These are phyloP conservation scores for Backusella liffmaniae DNA, from an alignment of 192 early-diverging fungal species.

Conservation along the genomic window DNA sequence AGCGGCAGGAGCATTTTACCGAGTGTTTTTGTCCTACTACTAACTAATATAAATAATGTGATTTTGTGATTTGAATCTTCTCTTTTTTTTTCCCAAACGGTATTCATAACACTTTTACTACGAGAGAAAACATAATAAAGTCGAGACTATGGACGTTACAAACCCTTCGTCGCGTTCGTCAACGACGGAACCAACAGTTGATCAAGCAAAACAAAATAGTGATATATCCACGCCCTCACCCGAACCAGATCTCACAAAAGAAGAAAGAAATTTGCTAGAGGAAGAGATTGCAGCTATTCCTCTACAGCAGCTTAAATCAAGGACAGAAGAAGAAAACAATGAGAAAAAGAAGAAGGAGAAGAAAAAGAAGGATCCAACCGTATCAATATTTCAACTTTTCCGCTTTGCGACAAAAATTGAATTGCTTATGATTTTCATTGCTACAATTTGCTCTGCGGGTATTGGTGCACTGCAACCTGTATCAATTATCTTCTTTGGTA, in stretches of 20 bases:
- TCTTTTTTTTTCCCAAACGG: not conserved
- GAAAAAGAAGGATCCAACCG: constrained; percentile 45
- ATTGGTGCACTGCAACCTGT: constrained; percentile 33
- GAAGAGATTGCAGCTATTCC: constrained; percentile 10
- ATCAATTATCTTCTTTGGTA: constrained; percentile 31
- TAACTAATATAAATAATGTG: constrained; percentile 5
- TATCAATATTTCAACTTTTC: constrained; percentile 62
- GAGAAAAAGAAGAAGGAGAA: constrained; percentile 17
- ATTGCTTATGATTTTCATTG: constrained; percentile 11
- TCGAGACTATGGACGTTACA: not conserved
- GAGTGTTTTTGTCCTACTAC: not conserved
- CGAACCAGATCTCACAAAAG: not conserved
- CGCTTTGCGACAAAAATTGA: constrained; percentile 51
- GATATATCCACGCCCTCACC: not conserved
- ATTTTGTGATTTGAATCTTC: constrained; percentile 3
- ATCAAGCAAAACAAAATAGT: not conserved
- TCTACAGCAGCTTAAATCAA: constrained; percentile 5
- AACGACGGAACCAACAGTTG: constrained; percentile 15
- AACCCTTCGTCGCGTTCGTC: constrained; percentile 13
- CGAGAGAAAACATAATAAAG: not conserved
- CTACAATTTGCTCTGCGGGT: constrained; percentile 16
- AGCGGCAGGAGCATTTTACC: not conserved
- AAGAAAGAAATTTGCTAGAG: constrained; percentile 7
- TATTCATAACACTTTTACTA: not conserved
- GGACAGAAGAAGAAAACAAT: not conserved